These are phyloP conservation scores for Coniferiporia weirii DNA, from an alignment of 1,284 basidiomycete species.

Conservation along the genomic window DNA sequence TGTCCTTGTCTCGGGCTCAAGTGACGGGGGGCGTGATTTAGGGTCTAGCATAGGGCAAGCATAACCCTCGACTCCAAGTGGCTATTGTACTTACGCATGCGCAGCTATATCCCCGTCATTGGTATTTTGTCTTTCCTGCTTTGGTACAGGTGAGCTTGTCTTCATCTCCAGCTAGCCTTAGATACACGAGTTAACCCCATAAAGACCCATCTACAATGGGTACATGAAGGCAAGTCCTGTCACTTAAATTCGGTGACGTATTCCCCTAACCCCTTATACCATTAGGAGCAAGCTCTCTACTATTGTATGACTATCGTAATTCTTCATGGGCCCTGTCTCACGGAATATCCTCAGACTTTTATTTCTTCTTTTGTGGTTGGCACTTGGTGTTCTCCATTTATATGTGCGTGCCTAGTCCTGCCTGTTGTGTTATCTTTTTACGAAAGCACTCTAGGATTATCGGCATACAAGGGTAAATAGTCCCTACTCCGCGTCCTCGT, in stretches of 20 bases:
- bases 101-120: conserved; percentile 83
- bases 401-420: conserved; percentile 48
- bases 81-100: conserved; percentile 26
- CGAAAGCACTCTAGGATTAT: conserved; percentile 58
- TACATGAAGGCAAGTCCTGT: conserved; percentile 79
- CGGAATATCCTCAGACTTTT: conserved; percentile 62
- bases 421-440: conserved; percentile 12
- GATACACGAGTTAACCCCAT: not conserved
- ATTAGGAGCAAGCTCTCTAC: conserved; percentile 78
- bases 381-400: conserved; percentile 88
- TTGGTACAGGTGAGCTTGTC: conserved; percentile 72
- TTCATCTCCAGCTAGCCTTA: conserved; percentile 1
- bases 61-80: conserved; percentile 19
- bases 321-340: not conserved
- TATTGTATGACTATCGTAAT: conserved; percentile 51
- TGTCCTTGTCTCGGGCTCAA: conserved; percentile 71
- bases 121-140: conserved; percentile 77
- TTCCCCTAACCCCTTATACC: conserved; percentile 19
- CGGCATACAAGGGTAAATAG: conserved; percentile 67
- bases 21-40: conserved; percentile 76
- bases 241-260: conserved; percentile 8
- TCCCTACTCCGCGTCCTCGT: conserved; percentile 13
- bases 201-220: conserved; percentile 91
- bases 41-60: conserved; percentile 75
- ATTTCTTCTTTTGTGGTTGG: conserved; percentile 93